These are phyloP conservation scores for Sugiyamaella marilandica DNA, from an alignment of 805 yeast species.

Conservation along the genomic window DNA sequence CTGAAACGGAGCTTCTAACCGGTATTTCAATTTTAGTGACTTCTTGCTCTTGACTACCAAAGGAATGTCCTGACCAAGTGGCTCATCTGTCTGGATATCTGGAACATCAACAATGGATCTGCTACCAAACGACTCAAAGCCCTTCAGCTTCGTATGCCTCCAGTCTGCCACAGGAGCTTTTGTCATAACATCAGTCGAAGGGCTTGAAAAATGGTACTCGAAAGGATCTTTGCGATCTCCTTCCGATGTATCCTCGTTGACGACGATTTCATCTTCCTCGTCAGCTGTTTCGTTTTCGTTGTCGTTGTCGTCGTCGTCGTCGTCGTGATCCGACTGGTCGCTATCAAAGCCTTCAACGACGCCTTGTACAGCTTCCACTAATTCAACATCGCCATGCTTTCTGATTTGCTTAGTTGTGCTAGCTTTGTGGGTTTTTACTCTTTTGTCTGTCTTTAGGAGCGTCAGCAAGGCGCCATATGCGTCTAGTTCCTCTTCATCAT, in stretches of 20 bases:
- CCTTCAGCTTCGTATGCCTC: constrained; percentile 19
- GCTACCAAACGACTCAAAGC: constrained; percentile 22
- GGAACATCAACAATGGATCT: constrained; percentile 20
- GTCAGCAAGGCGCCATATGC: constrained; percentile 62
- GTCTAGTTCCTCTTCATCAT: constrained; percentile 32
- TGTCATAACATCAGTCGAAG: constrained; percentile 21
- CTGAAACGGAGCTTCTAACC: constrained; percentile 18
- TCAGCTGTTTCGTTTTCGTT: constrained; percentile 7
- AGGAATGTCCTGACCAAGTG: neutral
- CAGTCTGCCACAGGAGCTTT: constrained; percentile 23
- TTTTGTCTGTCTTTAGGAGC: constrained; percentile 48
- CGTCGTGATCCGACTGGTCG: constrained; percentile 29
- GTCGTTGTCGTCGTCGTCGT: constrained; percentile 28
- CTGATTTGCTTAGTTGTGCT: neutral
- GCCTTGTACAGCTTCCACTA: constrained; percentile 21
- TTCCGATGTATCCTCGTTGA: constrained; percentile 35
- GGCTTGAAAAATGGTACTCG: constrained; percentile 64
- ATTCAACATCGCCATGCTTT: constrained; percentile 24
- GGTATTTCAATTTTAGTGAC: constrained; percentile 19
- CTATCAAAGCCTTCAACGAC: constrained; percentile 23
- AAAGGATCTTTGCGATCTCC: constrained; percentile 60
- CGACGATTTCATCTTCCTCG: constrained; percentile 13
- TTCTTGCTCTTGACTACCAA: constrained; percentile 5
- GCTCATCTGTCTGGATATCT: neutral
- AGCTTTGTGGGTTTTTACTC: constrained; percentile 13